Base-by-base conservation (phyloP, 2,329 filamentous ascomycete genomes). In the Hypoxylon sp. region DNA sequence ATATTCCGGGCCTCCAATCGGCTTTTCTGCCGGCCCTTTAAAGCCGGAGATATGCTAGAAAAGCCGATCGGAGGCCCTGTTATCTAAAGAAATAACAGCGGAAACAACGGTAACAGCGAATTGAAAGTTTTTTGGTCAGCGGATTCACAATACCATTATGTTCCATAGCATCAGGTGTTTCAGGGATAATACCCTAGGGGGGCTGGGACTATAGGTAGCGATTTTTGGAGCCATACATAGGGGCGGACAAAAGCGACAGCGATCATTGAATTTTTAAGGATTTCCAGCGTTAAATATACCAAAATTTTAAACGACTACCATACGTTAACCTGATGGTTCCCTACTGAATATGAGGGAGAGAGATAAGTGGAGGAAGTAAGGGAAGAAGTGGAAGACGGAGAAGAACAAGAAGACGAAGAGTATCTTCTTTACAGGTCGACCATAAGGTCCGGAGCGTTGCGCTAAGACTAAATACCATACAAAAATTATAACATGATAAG, bases 201-300 rank as follows among this genome's bases (percentile, higher is more conserved):
- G 33, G 56, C 30, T n/a, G 7, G 55, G 17, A 51, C 37, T 50
- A 59, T 58, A 53, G 7, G 31, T 11, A 49, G 51, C 2, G 20
- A 17, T 33, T 35, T 56, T 33, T 13, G 51, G 49, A 30, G 14
- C 17, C 40, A 61, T 53, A 40, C 13, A 51, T 48, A 37, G 6
- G 31, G 31, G 54, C 31, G 13, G 25, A 30, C 13, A 64, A 64
- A 64, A 59, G 48, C 37, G 54, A n/a, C n/a, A 53, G 49, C 55
- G 55, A 49, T 17, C 14, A 27, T 54, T 58, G 17, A 40, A 59
- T 59, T 22, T 30, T 40, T 10, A 51, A 35, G n/a, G 25, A 27
- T 42, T 44, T 42, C 5, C 6, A 56, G 33, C 25, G 49, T 30
- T 35, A 33, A 44, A 35, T 35, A 49, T 27, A 42, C 35, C 25